Evolutionary conservation across 345 rosid genomes (phyloP).

Genomic region (Citrus reticulata): DNA sequence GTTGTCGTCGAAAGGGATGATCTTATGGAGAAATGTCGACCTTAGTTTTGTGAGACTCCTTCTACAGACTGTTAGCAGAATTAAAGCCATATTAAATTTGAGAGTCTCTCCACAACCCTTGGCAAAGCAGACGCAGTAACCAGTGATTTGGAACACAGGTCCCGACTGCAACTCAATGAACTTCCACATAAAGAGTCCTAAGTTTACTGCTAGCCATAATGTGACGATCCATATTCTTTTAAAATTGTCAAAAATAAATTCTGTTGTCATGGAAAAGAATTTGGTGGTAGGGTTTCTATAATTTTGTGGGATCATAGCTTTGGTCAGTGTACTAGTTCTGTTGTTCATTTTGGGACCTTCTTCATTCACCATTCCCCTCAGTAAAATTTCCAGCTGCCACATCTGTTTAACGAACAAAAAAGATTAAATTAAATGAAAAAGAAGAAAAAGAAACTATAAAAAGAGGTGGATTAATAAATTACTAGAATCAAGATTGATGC

Average conservation of each 20-base stretch:
- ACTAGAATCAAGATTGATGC: background rate
- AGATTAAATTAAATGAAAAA: background rate
- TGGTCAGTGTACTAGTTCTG: conserved; percentile 45
- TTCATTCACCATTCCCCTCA: conserved; percentile 68
- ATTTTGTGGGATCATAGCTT: conserved; percentile 73
- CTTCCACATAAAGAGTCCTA: conserved; percentile 57
- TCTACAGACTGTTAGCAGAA: conserved; percentile 80
- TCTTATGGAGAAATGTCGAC: conserved; percentile 45
- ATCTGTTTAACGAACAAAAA: conserved; percentile 40
- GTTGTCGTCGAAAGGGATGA: conserved; percentile 90
- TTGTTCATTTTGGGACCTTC: conserved; percentile 25
- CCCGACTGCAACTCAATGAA: conserved; percentile 27
- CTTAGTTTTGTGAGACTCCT: conserved; percentile 67
- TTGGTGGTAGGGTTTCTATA: conserved; percentile 65
- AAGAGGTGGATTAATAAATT: too few species aligned
- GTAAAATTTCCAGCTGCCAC: conserved; percentile 86
- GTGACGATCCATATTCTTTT: conserved; percentile 57
- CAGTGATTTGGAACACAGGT: conserved; percentile 57
- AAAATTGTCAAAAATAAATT: conserved; percentile 58
- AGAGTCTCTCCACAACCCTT: conserved; percentile 89
- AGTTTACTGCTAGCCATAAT: conserved; percentile 45
- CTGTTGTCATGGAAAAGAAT: conserved; percentile 35
- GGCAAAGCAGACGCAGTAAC: conserved; percentile 74
- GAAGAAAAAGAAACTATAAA: too few species aligned
- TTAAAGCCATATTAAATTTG: conserved; percentile 86